Conservation (phyloP, 345 rosid genomes). For the Arabis hirsuta region DNA sequence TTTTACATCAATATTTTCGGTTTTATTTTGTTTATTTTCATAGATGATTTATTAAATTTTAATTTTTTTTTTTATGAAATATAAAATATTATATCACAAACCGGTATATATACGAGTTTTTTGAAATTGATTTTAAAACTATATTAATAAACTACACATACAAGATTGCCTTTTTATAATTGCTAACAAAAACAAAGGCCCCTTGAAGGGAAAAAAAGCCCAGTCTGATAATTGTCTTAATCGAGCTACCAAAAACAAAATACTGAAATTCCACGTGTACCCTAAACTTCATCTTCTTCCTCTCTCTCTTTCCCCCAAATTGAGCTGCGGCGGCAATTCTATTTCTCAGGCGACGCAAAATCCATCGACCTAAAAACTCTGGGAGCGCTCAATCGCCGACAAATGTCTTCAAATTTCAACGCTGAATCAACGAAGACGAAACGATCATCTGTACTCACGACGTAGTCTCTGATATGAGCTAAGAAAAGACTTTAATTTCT, state of each 20-base stretch:
- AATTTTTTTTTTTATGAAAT: too few relatives aligned
- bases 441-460: neutral
- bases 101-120: too few relatives aligned
- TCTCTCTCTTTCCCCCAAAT: conserved; percentile 27
- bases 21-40: too few relatives aligned
- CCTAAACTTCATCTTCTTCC: conserved; percentile 29
- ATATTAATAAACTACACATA: too few relatives aligned
- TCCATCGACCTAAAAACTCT: neutral
- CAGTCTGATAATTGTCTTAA: conserved; percentile 3
- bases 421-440: neutral
- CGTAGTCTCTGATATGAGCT: conserved; percentile 18
- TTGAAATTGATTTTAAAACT: too few relatives aligned
- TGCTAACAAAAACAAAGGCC: neutral
- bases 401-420: neutral
- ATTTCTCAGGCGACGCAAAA: conserved; percentile 35
- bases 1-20: too few relatives aligned
- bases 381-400: neutral
- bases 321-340: conserved; percentile 35
- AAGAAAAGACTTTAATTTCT: conserved; percentile 14
- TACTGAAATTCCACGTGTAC: conserved; percentile 23
- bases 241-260: neutral
- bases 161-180: too few relatives aligned
- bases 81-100: too few relatives aligned
- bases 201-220: neutral
- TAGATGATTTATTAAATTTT: too few relatives aligned